These are phyloP conservation scores for Podila verticillata DNA, from an alignment of 192 early-diverging fungal species.

Conservation along the genomic window DNA sequence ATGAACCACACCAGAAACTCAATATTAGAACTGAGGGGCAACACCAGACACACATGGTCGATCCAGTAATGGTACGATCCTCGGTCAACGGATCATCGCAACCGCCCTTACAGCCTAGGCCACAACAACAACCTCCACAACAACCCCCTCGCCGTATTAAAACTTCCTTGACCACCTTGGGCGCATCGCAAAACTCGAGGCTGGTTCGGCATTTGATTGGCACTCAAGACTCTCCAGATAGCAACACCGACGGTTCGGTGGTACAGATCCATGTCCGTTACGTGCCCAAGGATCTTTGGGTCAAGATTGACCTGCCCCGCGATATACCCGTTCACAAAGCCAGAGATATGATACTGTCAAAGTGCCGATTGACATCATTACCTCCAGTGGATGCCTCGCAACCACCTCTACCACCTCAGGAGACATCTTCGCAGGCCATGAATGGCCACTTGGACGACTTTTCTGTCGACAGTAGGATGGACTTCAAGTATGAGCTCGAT, in stretches of 20 bases:
- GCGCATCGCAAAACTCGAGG: background rate
- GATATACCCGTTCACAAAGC: conserved; percentile 36
- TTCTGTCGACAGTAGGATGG: background rate
- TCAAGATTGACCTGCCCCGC: conserved; percentile 32
- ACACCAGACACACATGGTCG: background rate
- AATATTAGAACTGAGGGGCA: background rate
- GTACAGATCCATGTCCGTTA: conserved; percentile 45
- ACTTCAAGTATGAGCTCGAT: conserved; percentile 1
- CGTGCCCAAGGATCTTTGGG: conserved; percentile 42
- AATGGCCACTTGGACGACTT: no score
- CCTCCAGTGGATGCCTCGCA: conserved; percentile 6
- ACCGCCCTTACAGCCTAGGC: background rate
- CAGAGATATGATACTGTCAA: conserved; percentile 27
- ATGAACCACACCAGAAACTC: background rate
- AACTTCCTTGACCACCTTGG: background rate
- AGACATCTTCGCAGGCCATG: no score
- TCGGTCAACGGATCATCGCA: background rate
- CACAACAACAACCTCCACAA: background rate
- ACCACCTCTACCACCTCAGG: background rate
- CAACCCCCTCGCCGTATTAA: background rate
- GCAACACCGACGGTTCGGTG: background rate
- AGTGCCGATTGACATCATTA: conserved; percentile 21
- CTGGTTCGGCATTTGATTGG: background rate
- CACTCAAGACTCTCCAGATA: background rate
- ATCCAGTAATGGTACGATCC: background rate